phyloP scores from a whole-genome alignment of 768 basidiomycete genomes.

The Trichaptum fuscoviolaceum region DNA sequence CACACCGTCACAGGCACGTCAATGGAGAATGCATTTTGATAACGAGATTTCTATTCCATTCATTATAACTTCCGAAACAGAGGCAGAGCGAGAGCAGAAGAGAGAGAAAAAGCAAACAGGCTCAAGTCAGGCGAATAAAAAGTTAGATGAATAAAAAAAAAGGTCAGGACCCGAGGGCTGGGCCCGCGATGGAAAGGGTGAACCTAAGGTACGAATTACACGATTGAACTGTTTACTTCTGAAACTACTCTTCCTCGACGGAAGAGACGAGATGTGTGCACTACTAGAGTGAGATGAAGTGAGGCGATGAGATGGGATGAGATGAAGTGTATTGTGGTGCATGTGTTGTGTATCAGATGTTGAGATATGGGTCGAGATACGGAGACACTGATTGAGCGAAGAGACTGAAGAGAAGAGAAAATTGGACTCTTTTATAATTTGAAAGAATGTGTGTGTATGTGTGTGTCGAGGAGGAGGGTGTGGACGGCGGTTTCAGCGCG shows the following conservation, averaged over 20 bases:
- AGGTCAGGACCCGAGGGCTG: too few species aligned
- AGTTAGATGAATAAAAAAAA: not conserved
- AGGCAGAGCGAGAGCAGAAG: not conserved
- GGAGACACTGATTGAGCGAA: not conserved
- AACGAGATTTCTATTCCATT: too few species aligned
- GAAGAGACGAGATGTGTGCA: not conserved
- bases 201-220: constrained; percentile 1
- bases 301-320: not conserved
- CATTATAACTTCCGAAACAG: not conserved
- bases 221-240: not conserved
- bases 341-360: not conserved
- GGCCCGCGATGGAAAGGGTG: not conserved
- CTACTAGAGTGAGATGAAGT: not conserved
- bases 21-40: too few species aligned
- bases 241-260: not conserved
- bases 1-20: too few species aligned
- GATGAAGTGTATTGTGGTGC: not conserved
- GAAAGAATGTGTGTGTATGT: not conserved
- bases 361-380: not conserved
- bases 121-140: not conserved
- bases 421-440: not conserved
- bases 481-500: too few species aligned
- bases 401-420: not conserved
- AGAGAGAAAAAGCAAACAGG: not conserved
- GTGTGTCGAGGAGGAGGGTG: not conserved